These are phyloP conservation scores for Allium cepa DNA, from an alignment of 106 monocot genomes.

Conservation along the genomic window DNA sequence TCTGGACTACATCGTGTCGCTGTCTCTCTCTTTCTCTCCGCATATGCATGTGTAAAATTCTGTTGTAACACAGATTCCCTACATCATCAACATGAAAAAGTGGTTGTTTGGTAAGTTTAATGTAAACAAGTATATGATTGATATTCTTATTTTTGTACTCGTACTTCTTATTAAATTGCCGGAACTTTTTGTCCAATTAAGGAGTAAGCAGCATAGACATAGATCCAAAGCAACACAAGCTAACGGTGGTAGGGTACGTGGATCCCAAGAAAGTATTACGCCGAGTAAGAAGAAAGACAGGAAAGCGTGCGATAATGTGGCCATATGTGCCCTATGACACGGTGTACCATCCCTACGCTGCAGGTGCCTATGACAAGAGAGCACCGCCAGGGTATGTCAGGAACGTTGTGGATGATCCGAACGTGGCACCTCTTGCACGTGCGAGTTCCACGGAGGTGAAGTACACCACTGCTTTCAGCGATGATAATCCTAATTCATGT, in stretches of 20 bases:
- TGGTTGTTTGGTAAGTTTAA: no score
- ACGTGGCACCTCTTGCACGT: conserved; percentile 16
- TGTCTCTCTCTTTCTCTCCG: no score
- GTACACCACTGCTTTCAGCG: conserved; percentile 18
- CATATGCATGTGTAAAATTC: no score
- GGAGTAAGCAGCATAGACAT: conserved; percentile 12
- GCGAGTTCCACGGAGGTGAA: conserved; percentile 16
- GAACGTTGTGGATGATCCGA: conserved; percentile 13
- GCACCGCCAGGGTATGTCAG: conserved; percentile 23
- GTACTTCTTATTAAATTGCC: no score
- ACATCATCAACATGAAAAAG: no score
- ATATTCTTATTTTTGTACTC: no score
- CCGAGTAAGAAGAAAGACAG: conserved; percentile 10
- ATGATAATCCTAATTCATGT: conserved; percentile 19
- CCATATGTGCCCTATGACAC: conserved; percentile 22
- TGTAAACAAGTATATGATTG: no score
- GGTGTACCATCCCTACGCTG: conserved; percentile 19
- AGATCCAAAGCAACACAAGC: conserved; percentile 19
- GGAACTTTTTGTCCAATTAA: background rate
- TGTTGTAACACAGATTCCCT: no score
- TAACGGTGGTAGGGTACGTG: conserved; percentile 18
- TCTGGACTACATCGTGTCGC: no score
- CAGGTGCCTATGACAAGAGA: conserved; percentile 19
- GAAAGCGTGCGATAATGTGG: conserved; percentile 15
- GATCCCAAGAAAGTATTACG: conserved; percentile 18